Base-by-base conservation (phyloP, 78 protist species). In the Blattamonas nauphoetae region DNA sequence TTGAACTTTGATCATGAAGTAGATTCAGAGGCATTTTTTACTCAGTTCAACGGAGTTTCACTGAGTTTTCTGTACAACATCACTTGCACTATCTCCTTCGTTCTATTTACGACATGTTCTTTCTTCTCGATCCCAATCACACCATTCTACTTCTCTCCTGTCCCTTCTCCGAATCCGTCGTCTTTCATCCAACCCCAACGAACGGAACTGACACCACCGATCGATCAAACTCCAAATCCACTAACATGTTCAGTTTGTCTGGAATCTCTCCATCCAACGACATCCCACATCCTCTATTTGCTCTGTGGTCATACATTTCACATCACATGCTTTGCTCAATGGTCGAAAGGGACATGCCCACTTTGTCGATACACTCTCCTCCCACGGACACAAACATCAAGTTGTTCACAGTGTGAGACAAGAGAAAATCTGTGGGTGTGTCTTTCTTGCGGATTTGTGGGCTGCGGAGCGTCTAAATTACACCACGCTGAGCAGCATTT, bases 171-270 rank as follows among this genome's bases (percentile, higher is more conserved):
- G n/a, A n/a, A n/a, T n/a, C n/a, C n/a, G n/a, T n/a, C n/a, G n/a
- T n/a, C n/a, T n/a, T n/a, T n/a, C n/a, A n/a, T n/a, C n/a, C n/a
- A n/a, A n/a, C n/a, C n/a, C n/a, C n/a, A n/a, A n/a, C n/a, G n/a
- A n/a, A n/a, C n/a, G n/a, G n/a, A n/a, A n/a, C n/a, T n/a, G n/a
- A n/a, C n/a, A n/a, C n/a, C n/a, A n/a, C n/a, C n/a, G n/a, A n/a
- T n/a, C n/a, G n/a, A n/a, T n/a, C n/a, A n/a, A n/a, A n/a, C n/a
- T n/a, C n/a, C n/a, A n/a, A n/a, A n/a, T n/a, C n/a, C n/a, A n/a
- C 97, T 96, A 2, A 88, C 92, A n/a, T 95, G 97, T 85, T 94
- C 97, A 29, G 97, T 93, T 3, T 95, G 97, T 64, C 89, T 89
- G 42, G 97, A 95, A 45, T 87, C 93, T 21, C 45, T 95, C 38